Conservation (phyloP, 2,329 filamentous ascomycete genomes). For the Pseudocercospora macadamiae region DNA sequence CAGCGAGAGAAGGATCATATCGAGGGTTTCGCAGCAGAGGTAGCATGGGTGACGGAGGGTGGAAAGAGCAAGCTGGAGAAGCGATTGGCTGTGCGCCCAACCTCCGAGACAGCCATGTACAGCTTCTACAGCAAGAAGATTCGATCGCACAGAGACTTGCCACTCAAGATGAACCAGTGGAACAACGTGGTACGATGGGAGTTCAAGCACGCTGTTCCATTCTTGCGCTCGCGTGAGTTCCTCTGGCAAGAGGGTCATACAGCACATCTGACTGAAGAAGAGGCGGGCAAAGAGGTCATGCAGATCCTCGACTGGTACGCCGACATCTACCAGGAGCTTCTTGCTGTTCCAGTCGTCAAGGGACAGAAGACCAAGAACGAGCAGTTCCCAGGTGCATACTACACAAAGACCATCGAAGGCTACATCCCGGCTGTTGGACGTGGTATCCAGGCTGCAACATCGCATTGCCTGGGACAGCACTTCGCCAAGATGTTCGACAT, state of each 20-base stretch:
- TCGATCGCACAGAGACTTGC: slow-evolving; percentile 90
- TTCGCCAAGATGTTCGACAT: slow-evolving; percentile 99
- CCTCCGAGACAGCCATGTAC: slow-evolving; percentile 84
- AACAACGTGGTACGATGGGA: slow-evolving; percentile 96
- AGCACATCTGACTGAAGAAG: slow-evolving; percentile 82
- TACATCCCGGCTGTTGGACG: slow-evolving; percentile 95
- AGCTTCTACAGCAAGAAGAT: slow-evolving; percentile 97
- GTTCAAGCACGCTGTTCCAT: slow-evolving; percentile 85
- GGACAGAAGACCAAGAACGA: slow-evolving; percentile 96
- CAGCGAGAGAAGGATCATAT: slow-evolving; percentile 90
- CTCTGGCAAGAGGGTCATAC: slow-evolving; percentile 98
- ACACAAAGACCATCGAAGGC: slow-evolving; percentile 94
- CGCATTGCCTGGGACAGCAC: slow-evolving; percentile 93
- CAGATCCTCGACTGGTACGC: slow-evolving; percentile 94
- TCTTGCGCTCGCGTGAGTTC: slow-evolving; percentile 92
- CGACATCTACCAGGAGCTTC: slow-evolving; percentile 86
- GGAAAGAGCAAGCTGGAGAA: slow-evolving; percentile 92
- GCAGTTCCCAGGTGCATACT: slow-evolving; percentile 95
- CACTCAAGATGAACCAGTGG: slow-evolving; percentile 95
- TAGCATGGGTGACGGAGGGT: slow-evolving; percentile 87
- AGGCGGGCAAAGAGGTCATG: slow-evolving; percentile 81
- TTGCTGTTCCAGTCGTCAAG: slow-evolving; percentile 92
- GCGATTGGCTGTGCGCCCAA: slow-evolving; percentile 70
- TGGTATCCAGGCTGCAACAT: slow-evolving; percentile 95
- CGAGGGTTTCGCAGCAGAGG: slow-evolving; percentile 94